Base-by-base conservation (phyloP, 768 basidiomycete species). In the Tulasnella sp. region DNA sequence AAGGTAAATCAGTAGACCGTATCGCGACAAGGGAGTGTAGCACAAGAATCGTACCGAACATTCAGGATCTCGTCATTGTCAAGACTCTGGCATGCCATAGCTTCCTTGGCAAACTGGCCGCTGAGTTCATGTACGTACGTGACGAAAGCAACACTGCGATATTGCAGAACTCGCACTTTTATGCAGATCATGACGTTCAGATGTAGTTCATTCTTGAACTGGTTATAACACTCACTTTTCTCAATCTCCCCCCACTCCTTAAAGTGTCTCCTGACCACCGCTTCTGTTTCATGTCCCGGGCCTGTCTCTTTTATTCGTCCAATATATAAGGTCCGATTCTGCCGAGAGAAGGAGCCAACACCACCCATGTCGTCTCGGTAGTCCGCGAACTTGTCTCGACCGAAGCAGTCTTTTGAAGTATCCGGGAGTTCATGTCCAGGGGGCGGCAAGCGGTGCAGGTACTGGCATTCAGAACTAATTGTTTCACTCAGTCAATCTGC, bases 281-380 rank as follows among this genome's bases (percentile, higher is more conserved):
- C 89, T 72, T 97, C 91, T 10, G 91, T 93, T 72, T 98, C 94
- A 17, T 78, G 76, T 25, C 92, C 90, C 41, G 76, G 82, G 0
- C 90, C 89, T 0, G 86, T 89, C 75, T 96, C 93, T 69, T 88
- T 87, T 64, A 99, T 92, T 57, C 91, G 78, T 2, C 94, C 94
- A 46, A 99, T 80, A 69, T 99, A 99, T 15, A 99, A 69, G 41
- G 96, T 98, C 60, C 94, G 75, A 70, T 99, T 99, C 70, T 91
- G 86, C 41, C 93, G 74, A 66, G 86, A 87, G 73, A 98, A 98
- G 61, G 88, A 92, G 11, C 96, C 96, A 29, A 98, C 94, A 72
- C 96, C 96, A 65, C 96, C 96, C 96, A 99, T 98, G 69, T 99
- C 96, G 69, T 99, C 96, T 61, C 94, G 76, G 71, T 99, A 99